Conservation (phyloP, 140 eudicot species). For the Flaveria floridana region DNA sequence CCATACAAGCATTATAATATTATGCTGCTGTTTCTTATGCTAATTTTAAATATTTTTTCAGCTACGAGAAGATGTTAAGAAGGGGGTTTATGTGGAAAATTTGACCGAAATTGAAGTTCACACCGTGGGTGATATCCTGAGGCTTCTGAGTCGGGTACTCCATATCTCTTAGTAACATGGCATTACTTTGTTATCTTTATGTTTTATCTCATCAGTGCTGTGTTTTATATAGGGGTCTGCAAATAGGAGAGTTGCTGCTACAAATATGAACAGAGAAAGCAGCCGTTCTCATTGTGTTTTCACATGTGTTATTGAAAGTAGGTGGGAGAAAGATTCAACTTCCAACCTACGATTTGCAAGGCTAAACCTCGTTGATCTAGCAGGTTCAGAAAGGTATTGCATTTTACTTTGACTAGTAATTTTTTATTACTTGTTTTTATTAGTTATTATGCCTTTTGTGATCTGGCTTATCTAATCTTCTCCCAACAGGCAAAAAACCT, state of each 20-base stretch:
- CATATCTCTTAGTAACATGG: background rate
- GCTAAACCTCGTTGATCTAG: conserved; percentile 95
- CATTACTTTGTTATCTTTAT: background rate
- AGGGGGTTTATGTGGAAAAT: conserved; percentile 94
- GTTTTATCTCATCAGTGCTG: conserved; percentile 18
- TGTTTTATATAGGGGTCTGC: conserved; percentile 65
- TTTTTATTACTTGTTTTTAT: background rate
- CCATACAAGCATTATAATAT: conserved; percentile 9
- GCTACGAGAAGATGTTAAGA: conserved; percentile 85
- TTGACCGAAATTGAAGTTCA: conserved; percentile 85
- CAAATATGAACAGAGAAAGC: conserved; percentile 97
- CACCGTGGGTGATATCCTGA: conserved; percentile 79
- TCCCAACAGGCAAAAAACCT: conserved; percentile 72
- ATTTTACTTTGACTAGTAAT: conserved; percentile 6
- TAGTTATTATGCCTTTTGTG: background rate
- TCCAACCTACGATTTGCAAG: conserved; percentile 82
- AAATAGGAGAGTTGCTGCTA: conserved; percentile 89
- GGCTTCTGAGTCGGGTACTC: conserved; percentile 73
- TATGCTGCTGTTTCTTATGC: conserved; percentile 5
- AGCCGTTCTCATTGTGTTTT: conserved; percentile 98
- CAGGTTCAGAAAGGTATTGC: conserved; percentile 93
- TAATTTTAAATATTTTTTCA: conserved; percentile 31
- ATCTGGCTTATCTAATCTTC: conserved; percentile 19
- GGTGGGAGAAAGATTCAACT: conserved; percentile 83
- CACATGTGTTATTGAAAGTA: conserved; percentile 92